Evolutionary conservation across 2,329 filamentous ascomycete species (phyloP), one percentile per base, ranked within the genome.

Genomic region (Byssothecium circinans): DNA sequence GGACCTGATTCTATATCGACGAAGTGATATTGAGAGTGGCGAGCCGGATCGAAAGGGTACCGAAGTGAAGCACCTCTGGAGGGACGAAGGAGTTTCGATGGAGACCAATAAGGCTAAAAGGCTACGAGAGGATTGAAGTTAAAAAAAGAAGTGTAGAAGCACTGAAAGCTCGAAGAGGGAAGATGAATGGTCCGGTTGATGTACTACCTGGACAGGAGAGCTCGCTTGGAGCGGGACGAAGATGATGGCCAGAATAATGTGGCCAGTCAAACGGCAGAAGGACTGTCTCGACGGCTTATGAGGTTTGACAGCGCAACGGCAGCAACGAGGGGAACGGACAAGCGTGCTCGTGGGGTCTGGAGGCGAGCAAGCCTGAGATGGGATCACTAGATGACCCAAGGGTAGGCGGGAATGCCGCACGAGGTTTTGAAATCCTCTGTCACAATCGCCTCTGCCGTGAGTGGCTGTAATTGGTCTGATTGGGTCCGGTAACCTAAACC

Each of bases 211-310:
- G 58, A 55, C 44, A 53, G 49, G 58, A 56, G 52, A 57, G 60
- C 59, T 70, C 66, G 68, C 67, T 70, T 69, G 64, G 56, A 64
- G 59, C 65, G 65, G 66, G 60, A 66, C 54, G 60, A 67, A 62
- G 63, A 61, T 61, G 66, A 64, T 64, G 61, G 59, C 65, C 61
- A 64, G 53, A 60, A 61, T 52, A 60, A 54, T 49, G 61, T 61
- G 60, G 59, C 67, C 66, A 71, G 53, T 69, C 50, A 68, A 53
- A 57, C 49, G 43, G 53, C 57, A 60, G 57, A 64, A 61, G 53
- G 52, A 56, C 51, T 45, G 10, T 51, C 48, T 56, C 54, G 45
- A 64, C 57, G 60, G 60, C 61, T 64, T 64, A 66, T 64, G 58
- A 62, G 56, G 56, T 43, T 55, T 52, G 62, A 61, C 58, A 60